Evolutionary conservation across 2,329 filamentous ascomycete genomes (phyloP).

Genomic region (Neocatenulostroma microsporum): DNA sequence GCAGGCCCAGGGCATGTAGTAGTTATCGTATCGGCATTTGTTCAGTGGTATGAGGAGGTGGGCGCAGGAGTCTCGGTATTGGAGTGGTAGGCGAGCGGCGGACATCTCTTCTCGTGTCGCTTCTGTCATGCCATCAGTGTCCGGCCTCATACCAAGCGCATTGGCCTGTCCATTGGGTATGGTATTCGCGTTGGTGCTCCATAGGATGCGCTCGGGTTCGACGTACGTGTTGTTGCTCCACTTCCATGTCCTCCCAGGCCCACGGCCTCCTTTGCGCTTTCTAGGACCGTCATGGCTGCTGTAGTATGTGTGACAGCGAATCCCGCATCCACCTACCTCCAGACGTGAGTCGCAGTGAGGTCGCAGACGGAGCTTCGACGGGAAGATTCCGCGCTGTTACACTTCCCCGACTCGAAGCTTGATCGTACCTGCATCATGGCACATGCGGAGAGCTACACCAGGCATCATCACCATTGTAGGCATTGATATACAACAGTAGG

Average conservation of each 20-base stretch:
- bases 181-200: neutral
- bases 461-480: too few species aligned
- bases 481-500: too few species aligned
- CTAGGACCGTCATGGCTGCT: slow-evolving; percentile 32
- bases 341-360: too few species aligned
- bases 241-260: slow-evolving; percentile 31
- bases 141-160: too few species aligned
- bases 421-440: too few species aligned
- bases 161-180: too few species aligned
- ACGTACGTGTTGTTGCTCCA: slow-evolving; percentile 1
- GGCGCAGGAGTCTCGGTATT: slow-evolving; percentile 93
- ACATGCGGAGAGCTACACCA: too few species aligned
- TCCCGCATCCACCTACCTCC: too few species aligned
- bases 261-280: slow-evolving; percentile 42
- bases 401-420: too few species aligned
- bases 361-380: too few species aligned
- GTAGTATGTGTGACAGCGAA: too few species aligned
- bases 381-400: too few species aligned
- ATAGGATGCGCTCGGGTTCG: neutral
- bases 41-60: slow-evolving; percentile 93
- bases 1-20: slow-evolving; percentile 97
- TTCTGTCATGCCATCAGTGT: slow-evolving; percentile 39
- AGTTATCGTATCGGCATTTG: slow-evolving; percentile 83
- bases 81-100: slow-evolving; percentile 75
- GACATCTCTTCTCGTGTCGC: slow-evolving; percentile 90